Evolutionary conservation across 352 stramenopile species (phyloP).

Genomic region (Hyaloperonospora arabidopsidis): DNA sequence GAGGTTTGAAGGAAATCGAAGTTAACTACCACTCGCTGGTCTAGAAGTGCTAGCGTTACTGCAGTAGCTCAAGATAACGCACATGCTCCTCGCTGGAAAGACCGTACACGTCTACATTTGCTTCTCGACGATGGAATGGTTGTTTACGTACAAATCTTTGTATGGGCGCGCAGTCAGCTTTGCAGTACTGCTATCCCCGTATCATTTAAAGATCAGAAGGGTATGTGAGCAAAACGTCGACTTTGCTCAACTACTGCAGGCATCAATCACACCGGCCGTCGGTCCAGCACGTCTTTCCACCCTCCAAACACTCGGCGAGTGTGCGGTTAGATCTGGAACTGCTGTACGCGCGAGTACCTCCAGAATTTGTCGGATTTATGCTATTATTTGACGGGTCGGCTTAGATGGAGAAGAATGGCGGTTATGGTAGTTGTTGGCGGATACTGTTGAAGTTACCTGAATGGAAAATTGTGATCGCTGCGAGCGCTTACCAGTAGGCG

Average conservation of each 20-base stretch:
- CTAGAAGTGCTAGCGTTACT: neutral
- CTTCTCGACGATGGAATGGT: conserved; percentile 1
- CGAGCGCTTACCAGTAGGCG: too few species aligned
- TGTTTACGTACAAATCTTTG: neutral
- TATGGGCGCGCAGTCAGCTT: neutral
- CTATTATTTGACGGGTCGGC: too few species aligned
- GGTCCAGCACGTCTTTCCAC: neutral
- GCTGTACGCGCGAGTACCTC: too few species aligned
- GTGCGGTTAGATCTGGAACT: too few species aligned
- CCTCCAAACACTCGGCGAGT: neutral
- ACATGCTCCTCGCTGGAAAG: neutral
- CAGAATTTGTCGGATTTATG: too few species aligned
- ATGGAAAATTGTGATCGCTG: too few species aligned
- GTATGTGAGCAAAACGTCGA: neutral
- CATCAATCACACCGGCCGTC: neutral
- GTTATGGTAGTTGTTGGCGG: too few species aligned
- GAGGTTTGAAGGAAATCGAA: neutral
- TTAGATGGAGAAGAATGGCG: too few species aligned
- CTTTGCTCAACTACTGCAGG: neutral
- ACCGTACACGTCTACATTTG: neutral
- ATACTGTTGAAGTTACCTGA: too few species aligned
- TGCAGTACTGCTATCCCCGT: neutral
- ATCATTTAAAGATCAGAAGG: neutral
- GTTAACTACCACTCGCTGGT: neutral
- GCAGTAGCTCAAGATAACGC: neutral